Conservation (phyloP, 495 filamentous ascomycete species). For the Talaromyces liani region DNA sequence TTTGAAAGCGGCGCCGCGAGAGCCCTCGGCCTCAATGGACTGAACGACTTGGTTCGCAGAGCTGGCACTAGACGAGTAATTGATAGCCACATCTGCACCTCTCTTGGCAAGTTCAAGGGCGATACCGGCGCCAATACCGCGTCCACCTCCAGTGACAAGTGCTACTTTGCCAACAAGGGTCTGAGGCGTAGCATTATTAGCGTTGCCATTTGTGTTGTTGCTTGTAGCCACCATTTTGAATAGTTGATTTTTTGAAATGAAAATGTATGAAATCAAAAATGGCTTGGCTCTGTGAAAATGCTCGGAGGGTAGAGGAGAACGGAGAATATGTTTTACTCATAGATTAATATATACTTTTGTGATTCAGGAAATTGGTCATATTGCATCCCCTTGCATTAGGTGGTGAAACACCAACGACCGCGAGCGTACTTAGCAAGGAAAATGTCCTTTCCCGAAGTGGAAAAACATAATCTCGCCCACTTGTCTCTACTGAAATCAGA, state of each 20-base stretch:
- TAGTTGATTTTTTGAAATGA: not conserved
- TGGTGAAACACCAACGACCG: not conserved
- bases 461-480: not conserved
- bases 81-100: conserved; percentile 66
- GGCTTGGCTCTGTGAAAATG: not conserved
- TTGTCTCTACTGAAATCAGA: not conserved
- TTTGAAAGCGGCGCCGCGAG: conserved; percentile 60
- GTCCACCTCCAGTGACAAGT: conserved; percentile 63
- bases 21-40: conserved; percentile 52
- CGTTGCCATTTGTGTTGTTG: conserved; percentile 3
- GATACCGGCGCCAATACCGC: conserved; percentile 68
- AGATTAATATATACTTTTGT: not conserved
- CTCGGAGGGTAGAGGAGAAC: not conserved
- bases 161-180: conserved; percentile 60
- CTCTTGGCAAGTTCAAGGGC: conserved; percentile 69
- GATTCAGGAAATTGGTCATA: not conserved
- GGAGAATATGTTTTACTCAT: not conserved
- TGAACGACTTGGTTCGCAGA: conserved; percentile 56
- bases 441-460: not conserved
- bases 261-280: not conserved
- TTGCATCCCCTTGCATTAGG: not conserved
- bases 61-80: conserved; percentile 60
- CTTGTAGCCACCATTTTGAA: conserved; percentile 3
- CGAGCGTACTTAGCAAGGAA: not conserved
- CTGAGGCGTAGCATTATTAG: not conserved